Conservation (phyloP, 176 grass and related monocot species). For the Triticum urartu region DNA sequence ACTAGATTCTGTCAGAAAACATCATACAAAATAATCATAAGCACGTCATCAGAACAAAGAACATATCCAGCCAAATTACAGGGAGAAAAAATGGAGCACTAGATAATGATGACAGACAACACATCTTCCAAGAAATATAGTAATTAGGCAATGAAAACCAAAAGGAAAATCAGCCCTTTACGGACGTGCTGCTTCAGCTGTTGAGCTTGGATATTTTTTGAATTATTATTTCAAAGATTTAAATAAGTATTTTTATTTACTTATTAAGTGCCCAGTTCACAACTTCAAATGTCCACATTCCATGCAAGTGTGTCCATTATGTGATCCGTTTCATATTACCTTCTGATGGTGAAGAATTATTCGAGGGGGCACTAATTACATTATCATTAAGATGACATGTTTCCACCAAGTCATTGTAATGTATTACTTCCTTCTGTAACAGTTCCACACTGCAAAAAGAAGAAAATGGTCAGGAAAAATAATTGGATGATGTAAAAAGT, state of each 20-base stretch:
- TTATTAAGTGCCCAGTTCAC: conserved; percentile 4
- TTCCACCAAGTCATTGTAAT: conserved; percentile 90
- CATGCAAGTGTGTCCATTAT: neutral
- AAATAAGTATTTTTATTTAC: neutral
- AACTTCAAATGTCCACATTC: neutral
- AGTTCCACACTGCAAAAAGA: conserved; percentile 71
- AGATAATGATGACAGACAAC: neutral
- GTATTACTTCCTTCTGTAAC: conserved; percentile 79
- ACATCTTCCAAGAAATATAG: neutral
- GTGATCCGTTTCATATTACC: conserved; percentile 34
- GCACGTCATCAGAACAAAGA: neutral
- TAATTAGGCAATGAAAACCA: neutral
- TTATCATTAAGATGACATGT: conserved; percentile 41
- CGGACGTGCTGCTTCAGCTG: neutral
- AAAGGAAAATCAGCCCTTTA: conserved; percentile 7
- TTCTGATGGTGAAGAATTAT: conserved; percentile 45
- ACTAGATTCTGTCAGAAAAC: conserved; percentile 40
- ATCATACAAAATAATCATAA: neutral
- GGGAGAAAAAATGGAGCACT: conserved; percentile 1
- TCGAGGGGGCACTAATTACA: conserved; percentile 23
- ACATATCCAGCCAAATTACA: conserved; percentile 9
- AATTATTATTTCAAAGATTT: too few relatives aligned
- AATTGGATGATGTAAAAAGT: neutral
- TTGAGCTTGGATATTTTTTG: too few relatives aligned
- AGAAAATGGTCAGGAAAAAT: neutral